Conservation (phyloP, 148 eudicot genomes). For the Pharnaceum exiguum region DNA sequence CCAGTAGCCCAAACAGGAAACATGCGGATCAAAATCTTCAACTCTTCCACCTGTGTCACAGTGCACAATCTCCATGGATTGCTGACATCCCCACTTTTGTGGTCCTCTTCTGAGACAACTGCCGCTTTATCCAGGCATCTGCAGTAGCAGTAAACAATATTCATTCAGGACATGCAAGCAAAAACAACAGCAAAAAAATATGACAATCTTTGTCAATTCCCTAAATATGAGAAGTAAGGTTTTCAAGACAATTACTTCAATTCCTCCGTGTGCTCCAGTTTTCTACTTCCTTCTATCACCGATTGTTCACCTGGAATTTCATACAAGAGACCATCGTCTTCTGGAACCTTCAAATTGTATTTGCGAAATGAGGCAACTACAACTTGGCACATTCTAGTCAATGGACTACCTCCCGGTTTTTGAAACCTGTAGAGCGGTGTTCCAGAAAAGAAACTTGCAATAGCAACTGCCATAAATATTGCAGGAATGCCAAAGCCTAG, state of each 20-base stretch:
- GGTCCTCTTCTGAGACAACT: constrained; percentile 21
- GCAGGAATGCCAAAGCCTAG: constrained; percentile 44
- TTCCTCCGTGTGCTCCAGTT: constrained; percentile 38
- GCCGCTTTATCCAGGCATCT: constrained; percentile 74
- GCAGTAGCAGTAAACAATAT: constrained; percentile 3
- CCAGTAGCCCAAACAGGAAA: constrained; percentile 71
- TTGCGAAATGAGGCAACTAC: constrained; percentile 37
- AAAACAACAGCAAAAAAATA: too few relatives aligned
- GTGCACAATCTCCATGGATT: constrained; percentile 56
- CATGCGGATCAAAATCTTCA: constrained; percentile 51
- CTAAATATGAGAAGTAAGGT: too few relatives aligned
- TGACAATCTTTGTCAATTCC: too few relatives aligned
- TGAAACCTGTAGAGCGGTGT: constrained; percentile 45
- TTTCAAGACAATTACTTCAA: constrained; percentile 27
- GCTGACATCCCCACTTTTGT: constrained; percentile 2
- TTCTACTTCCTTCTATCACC: constrained; percentile 39
- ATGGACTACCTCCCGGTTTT: constrained; percentile 43
- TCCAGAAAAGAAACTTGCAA: constrained; percentile 41
- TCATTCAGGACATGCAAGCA: too few relatives aligned
- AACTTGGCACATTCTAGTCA: constrained; percentile 47
- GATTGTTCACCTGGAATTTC: constrained; percentile 35
- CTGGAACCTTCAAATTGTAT: constrained; percentile 26
- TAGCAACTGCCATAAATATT: constrained; percentile 39
- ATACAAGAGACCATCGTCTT: constrained; percentile 29
- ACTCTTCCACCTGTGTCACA: constrained; percentile 71